These are phyloP conservation scores for Veloboletus limbatus DNA, from an alignment of 1,284 basidiomycete species.

Conservation along the genomic window DNA sequence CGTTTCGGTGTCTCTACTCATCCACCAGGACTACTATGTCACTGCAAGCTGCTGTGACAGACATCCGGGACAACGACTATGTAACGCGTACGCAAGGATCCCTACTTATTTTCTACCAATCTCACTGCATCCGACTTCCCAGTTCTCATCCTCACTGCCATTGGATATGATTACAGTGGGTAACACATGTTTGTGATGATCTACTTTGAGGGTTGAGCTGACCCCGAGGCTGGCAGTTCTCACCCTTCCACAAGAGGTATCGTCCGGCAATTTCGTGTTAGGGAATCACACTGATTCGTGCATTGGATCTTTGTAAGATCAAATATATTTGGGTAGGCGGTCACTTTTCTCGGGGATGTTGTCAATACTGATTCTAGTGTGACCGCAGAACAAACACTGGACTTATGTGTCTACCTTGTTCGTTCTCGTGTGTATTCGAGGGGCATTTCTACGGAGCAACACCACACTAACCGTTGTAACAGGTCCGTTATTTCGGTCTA, in stretches of 20 bases:
- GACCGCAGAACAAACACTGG: slow-evolving; percentile 6
- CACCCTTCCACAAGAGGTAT: slow-evolving; percentile 8
- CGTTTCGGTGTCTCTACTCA: no score
- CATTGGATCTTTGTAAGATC: slow-evolving; percentile 4
- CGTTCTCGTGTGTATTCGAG: background rate
- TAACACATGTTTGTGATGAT: background rate
- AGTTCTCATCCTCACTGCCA: slow-evolving; percentile 8
- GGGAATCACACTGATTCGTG: no score
- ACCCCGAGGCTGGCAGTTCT: slow-evolving; percentile 1
- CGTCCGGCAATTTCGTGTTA: background rate
- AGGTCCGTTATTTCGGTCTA: slow-evolving; percentile 10
- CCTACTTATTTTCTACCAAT: background rate
- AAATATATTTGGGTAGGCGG: slow-evolving; percentile 9
- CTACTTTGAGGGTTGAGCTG: background rate
- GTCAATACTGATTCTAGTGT: background rate
- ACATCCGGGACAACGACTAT: background rate
- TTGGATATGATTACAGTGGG: no score
- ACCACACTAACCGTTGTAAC: background rate
- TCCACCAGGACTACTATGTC: background rate
- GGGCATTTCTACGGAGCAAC: no score
- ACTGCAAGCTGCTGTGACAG: background rate
- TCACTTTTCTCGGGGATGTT: background rate
- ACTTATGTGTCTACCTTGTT: slow-evolving; percentile 6
- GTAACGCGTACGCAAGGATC: background rate
- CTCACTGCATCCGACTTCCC: background rate